These are phyloP conservation scores for Pontederia crassipes DNA, from an alignment of 176 grass and related monocot species.

Conservation along the genomic window DNA sequence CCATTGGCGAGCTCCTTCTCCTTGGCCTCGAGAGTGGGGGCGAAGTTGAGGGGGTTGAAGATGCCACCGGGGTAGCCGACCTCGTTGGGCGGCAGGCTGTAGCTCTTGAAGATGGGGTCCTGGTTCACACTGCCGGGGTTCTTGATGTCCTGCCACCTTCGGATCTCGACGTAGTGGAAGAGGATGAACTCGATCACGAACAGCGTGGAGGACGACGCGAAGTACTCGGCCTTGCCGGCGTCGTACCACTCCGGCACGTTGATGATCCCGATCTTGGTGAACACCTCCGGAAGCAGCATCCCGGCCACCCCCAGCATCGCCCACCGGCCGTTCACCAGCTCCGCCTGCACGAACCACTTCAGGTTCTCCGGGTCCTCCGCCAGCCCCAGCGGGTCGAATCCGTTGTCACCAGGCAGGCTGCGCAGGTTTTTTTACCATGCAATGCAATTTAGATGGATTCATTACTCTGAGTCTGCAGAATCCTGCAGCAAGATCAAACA, in stretches of 20 bases:
- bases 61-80: too few relatives aligned
- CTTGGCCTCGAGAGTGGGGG: too few relatives aligned
- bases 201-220: constrained; percentile 66
- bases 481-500: not conserved
- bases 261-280: constrained; percentile 44
- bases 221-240: constrained; percentile 69
- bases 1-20: too few relatives aligned
- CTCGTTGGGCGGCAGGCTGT: too few relatives aligned
- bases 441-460: not conserved
- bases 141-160: too few relatives aligned
- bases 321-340: constrained; percentile 72
- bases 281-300: constrained; percentile 71
- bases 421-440: not conserved
- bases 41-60: too few relatives aligned
- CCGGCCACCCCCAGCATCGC: constrained; percentile 79
- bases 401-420: constrained; percentile 60
- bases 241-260: constrained; percentile 64
- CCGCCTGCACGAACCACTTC: constrained; percentile 70
- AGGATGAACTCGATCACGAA: constrained; percentile 83
- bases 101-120: too few relatives aligned
- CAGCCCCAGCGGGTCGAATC: constrained; percentile 56
- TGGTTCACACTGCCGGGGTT: too few relatives aligned
- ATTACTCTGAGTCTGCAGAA: not conserved
- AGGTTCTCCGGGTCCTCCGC: constrained; percentile 74
- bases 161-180: constrained; percentile 68